Base-by-base conservation (phyloP, 768 basidiomycete species). In the Termitomyces titanicus region DNA sequence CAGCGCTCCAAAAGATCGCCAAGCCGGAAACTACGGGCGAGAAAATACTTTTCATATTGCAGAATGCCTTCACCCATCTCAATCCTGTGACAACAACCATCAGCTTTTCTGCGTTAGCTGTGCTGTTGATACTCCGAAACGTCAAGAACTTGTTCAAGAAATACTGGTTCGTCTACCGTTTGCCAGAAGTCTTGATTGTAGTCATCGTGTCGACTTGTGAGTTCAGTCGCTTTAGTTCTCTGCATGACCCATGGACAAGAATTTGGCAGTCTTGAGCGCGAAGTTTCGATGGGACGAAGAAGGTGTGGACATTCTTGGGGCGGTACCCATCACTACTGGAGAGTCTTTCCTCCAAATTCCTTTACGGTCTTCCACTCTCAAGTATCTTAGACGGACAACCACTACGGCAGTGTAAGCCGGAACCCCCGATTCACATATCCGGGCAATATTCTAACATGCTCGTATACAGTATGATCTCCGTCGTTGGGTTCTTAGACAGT, bases 401-500 rank as follows among this genome's bases (percentile, higher is more conserved):
- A 88, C 89, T 1, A 93, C 91, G 2, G 88, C 93, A 5, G 80
- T 91, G 88, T 88, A 66, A 57, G 74, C 63, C 20, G 25, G 46
- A 31, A n/a, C 13, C 47, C 17, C 33, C 20, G 10, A 35, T 25
- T 15, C 40, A 18, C 29, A 12, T 35, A 15, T 18, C 43, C 17
- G 37, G 39, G 10, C 44, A 20, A 40, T 39, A 46, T 12, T 7
- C 48, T 27, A n/a, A 51, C 46, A 31, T 27, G 53, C 34, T 33
- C 47, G n/a, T 27, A 12, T 13, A 18, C 61, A 91, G 89, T 31
- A 67, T 94, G 50, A 87, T 92, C 47, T 82, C 89, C 0, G 79
- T 96, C 39, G 80, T 93, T 20, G 97, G 97, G 1, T 97, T 95
- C 68, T 74, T 99, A 57, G 96, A 99, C 68, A 92, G 89, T 57